Evolutionary conservation across 106 monocot genomes (phyloP).

Genomic region (Dioscorea zingiberensis): DNA sequence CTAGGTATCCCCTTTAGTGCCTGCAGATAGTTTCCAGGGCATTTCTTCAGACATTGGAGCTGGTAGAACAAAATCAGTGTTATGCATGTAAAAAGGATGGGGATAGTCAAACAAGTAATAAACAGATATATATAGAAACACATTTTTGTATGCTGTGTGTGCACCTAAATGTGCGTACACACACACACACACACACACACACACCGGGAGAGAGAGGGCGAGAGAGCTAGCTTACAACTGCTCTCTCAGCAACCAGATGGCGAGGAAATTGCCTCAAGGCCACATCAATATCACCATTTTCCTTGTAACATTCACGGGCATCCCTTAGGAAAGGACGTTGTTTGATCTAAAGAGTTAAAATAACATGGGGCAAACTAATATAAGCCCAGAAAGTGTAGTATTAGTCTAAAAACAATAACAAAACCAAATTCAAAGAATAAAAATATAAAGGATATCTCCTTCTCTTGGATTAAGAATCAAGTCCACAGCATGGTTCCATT

Average conservation of each 20-base stretch:
- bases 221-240: conserved; percentile 61
- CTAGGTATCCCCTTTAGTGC: conserved; percentile 86
- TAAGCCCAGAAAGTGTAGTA: conserved; percentile 12
- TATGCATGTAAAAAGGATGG: too few species aligned
- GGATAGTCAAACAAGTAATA: too few species aligned
- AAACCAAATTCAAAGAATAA: conserved; percentile 1
- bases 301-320: conserved; percentile 58
- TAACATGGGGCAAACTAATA: conserved; percentile 3
- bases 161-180: too few species aligned
- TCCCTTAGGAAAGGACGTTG: conserved; percentile 56
- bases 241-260: conserved; percentile 85
- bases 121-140: too few species aligned
- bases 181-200: not conserved
- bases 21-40: conserved; percentile 93
- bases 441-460: conserved; percentile 88
- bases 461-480: conserved; percentile 97
- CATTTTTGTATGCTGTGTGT: too few species aligned
- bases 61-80: conserved; percentile 19
- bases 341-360: conserved; percentile 46
- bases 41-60: conserved; percentile 97
- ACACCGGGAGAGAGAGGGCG: too few species aligned
- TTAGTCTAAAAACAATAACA: conserved; percentile 1
- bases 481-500: conserved; percentile 71
- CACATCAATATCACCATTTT: conserved; percentile 68
- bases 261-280: conserved; percentile 62